Conservation (phyloP, 495 filamentous ascomycete genomes). For the Pseudoneurospora amorphoporcata region DNA sequence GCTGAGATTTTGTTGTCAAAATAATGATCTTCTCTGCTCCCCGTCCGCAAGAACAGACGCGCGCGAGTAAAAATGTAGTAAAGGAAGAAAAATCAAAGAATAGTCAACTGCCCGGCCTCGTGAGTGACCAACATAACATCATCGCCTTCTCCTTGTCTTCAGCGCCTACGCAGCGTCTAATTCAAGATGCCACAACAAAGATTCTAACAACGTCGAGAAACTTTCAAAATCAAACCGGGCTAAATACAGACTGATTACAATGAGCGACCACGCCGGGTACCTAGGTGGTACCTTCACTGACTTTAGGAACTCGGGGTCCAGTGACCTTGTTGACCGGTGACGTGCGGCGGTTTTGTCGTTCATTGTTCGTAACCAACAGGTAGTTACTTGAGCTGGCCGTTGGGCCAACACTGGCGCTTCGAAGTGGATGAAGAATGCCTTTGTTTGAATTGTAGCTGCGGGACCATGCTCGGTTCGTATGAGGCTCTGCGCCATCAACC, state of each 20-base stretch:
- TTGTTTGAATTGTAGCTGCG: neutral
- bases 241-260: neutral
- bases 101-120: neutral
- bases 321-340: neutral
- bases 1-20: neutral
- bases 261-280: neutral
- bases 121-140: neutral
- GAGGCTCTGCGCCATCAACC: neutral
- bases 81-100: neutral
- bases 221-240: neutral
- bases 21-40: neutral
- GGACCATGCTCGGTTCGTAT: neutral
- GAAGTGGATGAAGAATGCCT: neutral
- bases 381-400: neutral
- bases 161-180: neutral
- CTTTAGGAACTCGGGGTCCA: neutral
- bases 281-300: neutral
- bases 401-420: neutral
- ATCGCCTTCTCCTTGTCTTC: neutral
- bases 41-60: neutral
- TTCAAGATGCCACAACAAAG: no score
- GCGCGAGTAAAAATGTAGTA: neutral
- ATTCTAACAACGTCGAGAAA: no score
- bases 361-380: neutral
- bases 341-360: neutral